Evolutionary conservation across 306 rosid species (phyloP).

Genomic region (Acacia crassicarpa): DNA sequence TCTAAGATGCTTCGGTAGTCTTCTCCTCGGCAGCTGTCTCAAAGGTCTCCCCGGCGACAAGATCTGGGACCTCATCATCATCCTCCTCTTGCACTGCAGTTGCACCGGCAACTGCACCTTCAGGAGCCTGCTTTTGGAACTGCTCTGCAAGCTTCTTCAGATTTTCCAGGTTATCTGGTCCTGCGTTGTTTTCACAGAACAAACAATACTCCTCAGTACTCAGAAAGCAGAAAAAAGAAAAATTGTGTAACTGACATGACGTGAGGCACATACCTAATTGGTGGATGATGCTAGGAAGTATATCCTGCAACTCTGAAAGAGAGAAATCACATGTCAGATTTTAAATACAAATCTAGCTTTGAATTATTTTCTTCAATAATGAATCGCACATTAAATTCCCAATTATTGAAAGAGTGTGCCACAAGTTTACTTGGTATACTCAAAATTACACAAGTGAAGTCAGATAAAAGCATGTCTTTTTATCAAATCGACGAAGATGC

Average conservation of each 20-base stretch:
- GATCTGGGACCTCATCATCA: conserved; percentile 91
- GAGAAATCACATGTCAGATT: conserved; percentile 12
- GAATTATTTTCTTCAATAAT: neutral
- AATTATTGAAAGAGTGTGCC: neutral
- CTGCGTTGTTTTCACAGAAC: conserved; percentile 39
- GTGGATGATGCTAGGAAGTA: conserved; percentile 87
- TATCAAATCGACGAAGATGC: neutral
- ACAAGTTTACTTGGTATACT: neutral
- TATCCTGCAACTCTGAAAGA: conserved; percentile 89
- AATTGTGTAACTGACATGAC: neutral
- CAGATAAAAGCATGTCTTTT: neutral
- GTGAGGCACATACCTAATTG: conserved; percentile 69
- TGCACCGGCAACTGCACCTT: conserved; percentile 56
- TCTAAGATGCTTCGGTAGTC: conserved; percentile 50
- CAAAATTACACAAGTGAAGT: neutral
- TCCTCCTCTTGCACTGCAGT: conserved; percentile 52
- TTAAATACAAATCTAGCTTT: neutral
- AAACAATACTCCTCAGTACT: neutral
- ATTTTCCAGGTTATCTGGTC: conserved; percentile 93
- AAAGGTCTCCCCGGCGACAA: conserved; percentile 82
- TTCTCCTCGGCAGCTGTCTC: conserved; percentile 84
- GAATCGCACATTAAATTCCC: neutral
- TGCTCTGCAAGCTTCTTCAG: conserved; percentile 88
- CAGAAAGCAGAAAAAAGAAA: neutral
- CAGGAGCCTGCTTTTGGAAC: conserved; percentile 83